Evolutionary conservation across 1,284 basidiomycete genomes (phyloP), one percentile per base, ranked within the genome.

Genomic region (Ustanciosporium gigantosporum): DNA sequence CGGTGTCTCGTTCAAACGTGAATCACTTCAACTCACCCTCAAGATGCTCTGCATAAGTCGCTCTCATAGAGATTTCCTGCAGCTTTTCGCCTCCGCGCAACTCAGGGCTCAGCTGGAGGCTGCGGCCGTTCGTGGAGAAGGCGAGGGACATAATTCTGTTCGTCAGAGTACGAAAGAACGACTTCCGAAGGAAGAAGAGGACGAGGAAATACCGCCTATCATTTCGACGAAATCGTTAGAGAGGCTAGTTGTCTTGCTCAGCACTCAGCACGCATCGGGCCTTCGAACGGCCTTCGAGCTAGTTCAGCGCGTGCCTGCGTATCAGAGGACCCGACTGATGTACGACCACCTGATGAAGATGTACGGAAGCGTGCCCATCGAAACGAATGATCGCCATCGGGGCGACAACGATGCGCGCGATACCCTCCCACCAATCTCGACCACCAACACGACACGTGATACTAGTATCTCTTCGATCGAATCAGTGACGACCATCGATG

Each of bases 291-390:
- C 57, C 3, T 52, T 53, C 32, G 53, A 64, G 20, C 19, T 64
- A 21, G 35, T 70, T 5, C 20, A 22, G 25, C 41, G 38, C 15
- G 36, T 70, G 1, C 58, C 66, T 3, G 8, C 31, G 1, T 31
- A 21, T 4, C 53, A 65, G 17, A 27, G 68, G 8, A 47, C 51
- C 3, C 19, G 38, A 9, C 24, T 25, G 6, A 70, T 70, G 66
- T 66, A 68, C 50, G 45, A 65, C 25, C 29, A 42, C 8, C 50
- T 70, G 15, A 49, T 70, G 44, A 31, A 24, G 1, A 40, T 49
- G 31, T 58, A 46, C 23, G 58, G 50, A 36, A 45, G 53, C 19
- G 51, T 37, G 20, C 19, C 49, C 15, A 27, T 36, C 25, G n/a
- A n/a, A n/a, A n/a, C n/a, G n/a, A n/a, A n/a, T n/a, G n/a, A n/a